Base-by-base conservation (phyloP, 75 land plant species). In the Picea glauca region DNA sequence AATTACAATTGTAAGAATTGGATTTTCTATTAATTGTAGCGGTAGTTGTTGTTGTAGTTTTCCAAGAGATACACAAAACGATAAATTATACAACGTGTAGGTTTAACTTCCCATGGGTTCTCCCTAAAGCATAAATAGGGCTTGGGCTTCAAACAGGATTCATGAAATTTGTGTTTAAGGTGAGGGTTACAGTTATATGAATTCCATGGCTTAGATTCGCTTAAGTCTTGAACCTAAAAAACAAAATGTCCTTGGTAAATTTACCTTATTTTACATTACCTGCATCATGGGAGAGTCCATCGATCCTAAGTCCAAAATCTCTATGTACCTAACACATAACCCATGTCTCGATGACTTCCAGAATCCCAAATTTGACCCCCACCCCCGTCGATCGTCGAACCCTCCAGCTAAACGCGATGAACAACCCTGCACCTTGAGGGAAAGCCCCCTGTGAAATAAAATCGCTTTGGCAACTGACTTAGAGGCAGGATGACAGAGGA, bases 271-370 rank as follows among this genome's bases (percentile, higher is more conserved):
- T 70, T 84, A 63, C 90, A 88, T 88, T 13, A 81, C 75, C 68
- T 82, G 58, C 62, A 88, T 88, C 76, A 84, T 73, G 9, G 89
- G 84, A 60, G 90, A 88, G 62, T 88, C 90, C 33, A 88, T 79
- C 21, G 86, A 78, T 13, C 90, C 90, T 15, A 83, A 80, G 1
- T 78, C 90, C 13, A 86, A 81, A 35, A 81, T 84, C 30, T 88
- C 59, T 3, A 78, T 63, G 3, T 83, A 77, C n/a, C 83, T 54
- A 20, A 76, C 75, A 13, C 59, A 62, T n/a, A 81, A 81, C 62
- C 81, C 72, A 33, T 35, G 79, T 17, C 79, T 58, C 9, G 12
- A 12, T 38, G 72, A 32, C 3, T 40, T 40, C 43, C 43, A 4
- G 43, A 4, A 3, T 40, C 43, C 43, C 43, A 40, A 40, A 13